Evolutionary conservation across 116 monocot genomes (phyloP), one percentile per base, ranked within the genome.

Genomic region (Thalassia testudinum): DNA sequence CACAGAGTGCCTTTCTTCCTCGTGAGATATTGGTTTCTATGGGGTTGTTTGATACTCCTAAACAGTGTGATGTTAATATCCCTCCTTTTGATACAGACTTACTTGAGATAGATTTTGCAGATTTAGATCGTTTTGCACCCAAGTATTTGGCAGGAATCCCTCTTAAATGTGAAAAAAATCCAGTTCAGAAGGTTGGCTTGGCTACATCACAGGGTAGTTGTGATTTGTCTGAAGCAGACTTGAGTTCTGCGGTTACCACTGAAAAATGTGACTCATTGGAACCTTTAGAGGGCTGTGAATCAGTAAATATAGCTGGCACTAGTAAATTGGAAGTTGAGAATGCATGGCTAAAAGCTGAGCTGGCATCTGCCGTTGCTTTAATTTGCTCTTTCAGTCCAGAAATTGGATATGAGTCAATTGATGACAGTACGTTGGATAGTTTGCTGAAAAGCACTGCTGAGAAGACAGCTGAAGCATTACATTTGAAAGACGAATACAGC

Each of bases 281-380:
- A 13, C 49, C 76, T 63, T 49, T 75, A 26, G 85, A 65, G 59
- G 70, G 26, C 37, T 78, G 59, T 64, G 78, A 73, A 0, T 65
- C 77, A 7, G 66, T 86, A 34, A 61, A 72, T 44, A 84, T 95
- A 59, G 74, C 84, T 52, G 99, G 99, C 37, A 99, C 99, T 2
- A 86, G 90, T 63, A 90, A 77, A 64, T 12, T 99, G 50, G 99
- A 99, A 80, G 99, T 99, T 45, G 99, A 99, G 66, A 99, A 99
- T 68, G 91, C 91, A 37, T 71, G 70, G 42, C 58, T 99, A 40
- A 99, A 86, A 61, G 91, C 99, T 50, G 86, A 91, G 17, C 78
- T 99, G 45, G 90, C 99, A 48, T 86, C 91, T 1, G 86, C 86
- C 28, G 70, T 99, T 62, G 80, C 76, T 10, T 20, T 80, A 24